Conservation (phyloP, 192 early-diverging fungal genomes). For the Backusella circina region DNA sequence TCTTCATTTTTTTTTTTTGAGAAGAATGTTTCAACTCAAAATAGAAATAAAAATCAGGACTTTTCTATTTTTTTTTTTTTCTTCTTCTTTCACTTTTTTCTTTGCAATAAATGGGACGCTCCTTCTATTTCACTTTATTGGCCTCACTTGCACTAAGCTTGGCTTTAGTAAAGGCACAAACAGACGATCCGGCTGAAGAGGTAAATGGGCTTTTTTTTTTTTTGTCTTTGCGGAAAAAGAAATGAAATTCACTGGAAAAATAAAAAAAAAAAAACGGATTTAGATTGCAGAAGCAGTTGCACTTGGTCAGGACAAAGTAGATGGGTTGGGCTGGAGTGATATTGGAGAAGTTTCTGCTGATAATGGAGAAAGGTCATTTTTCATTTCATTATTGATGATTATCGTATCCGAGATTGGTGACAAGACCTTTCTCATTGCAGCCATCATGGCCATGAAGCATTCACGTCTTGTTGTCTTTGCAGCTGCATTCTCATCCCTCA, state of each 20-base stretch:
- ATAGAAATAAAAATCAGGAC: neutral
- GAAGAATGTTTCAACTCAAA: neutral
- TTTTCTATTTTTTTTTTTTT: neutral
- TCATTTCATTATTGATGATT: constrained; percentile 81
- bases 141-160: neutral
- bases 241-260: neutral
- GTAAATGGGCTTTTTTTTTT: neutral
- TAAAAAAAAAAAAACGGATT: neutral
- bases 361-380: constrained; percentile 35
- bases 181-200: constrained; percentile 16
- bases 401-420: constrained; percentile 97
- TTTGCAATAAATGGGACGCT: neutral
- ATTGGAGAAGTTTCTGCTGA: neutral
- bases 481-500: constrained; percentile 82
- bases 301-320: neutral
- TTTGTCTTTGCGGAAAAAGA: neutral
- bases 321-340: neutral
- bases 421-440: constrained; percentile 98
- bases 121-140: neutral
- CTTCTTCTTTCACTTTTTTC: too few relatives aligned
- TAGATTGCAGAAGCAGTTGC: neutral
- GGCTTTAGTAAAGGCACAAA: constrained; percentile 7
- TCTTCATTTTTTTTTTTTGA: neutral
- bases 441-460: constrained; percentile 98
- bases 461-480: constrained; percentile 88